phyloP scores from a whole-genome alignment of 2,329 filamentous ascomycete species.

The Geosmithia morbida region DNA sequence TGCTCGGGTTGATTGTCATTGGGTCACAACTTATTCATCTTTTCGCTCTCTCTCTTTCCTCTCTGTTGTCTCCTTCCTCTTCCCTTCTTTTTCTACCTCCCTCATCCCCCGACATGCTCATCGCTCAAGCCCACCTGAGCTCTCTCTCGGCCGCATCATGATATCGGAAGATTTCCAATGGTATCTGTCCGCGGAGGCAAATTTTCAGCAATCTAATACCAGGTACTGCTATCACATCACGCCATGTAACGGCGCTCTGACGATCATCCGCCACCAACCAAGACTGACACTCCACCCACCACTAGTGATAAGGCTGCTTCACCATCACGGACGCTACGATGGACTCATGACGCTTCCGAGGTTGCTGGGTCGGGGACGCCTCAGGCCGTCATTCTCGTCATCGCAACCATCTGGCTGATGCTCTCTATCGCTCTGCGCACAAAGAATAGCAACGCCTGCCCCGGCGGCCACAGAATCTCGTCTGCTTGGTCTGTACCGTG shows the following conservation, averaged over 20 bases:
- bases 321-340: slow-evolving; percentile 8
- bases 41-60: not conserved
- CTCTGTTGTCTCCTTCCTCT: not conserved
- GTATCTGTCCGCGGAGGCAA: not conserved
- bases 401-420: slow-evolving; percentile 19
- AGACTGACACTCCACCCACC: too few relatives aligned
- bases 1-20: not conserved
- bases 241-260: too few relatives aligned
- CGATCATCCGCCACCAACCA: too few relatives aligned
- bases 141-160: not conserved
- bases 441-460: not conserved
- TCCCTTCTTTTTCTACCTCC: not conserved
- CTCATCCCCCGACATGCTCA: not conserved
- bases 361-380: slow-evolving; percentile 25
- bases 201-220: not conserved
- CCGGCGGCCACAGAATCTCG: slow-evolving; percentile 6
- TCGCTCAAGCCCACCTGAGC: not conserved
- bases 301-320: not conserved
- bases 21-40: not conserved
- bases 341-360: slow-evolving; percentile 22
- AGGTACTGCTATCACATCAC: not conserved
- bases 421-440: not conserved
- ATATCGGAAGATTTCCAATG: not conserved
- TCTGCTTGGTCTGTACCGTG: slow-evolving; percentile 24
- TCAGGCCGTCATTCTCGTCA: slow-evolving; percentile 20